Base-by-base conservation (phyloP, 306 rosid genomes). In the Lablab purpureus region DNA sequence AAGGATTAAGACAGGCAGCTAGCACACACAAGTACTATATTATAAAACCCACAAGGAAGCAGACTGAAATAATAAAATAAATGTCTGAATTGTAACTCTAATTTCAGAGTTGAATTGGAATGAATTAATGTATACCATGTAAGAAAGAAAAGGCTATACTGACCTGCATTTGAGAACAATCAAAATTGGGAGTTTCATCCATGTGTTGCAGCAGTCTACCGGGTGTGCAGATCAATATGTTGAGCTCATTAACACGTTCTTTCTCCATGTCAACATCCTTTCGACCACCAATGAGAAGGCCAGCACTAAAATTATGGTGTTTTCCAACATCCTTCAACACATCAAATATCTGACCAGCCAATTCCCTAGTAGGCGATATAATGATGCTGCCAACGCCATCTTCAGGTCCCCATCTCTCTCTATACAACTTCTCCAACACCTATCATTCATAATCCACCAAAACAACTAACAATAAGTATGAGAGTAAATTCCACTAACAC, bases 101-200 rank as follows among this genome's bases (percentile, higher is more conserved):
- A 74, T 72, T 54, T 62, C 59, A 68, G 66, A 52, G 25, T 51
- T 41, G 3, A 19, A 19, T 65, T 13, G 32, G 10, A n/a, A 47
- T 17, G 10, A n/a, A 47, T 17, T 36, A 40, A 28, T 58, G 15
- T 8, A 77, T 32, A 49, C 56, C 37, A 63, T 22, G 37, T 23
- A 49, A 5, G 3, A 9, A 58, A 17, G 47, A 30, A 75, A 7
- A 40, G 40, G 62, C 51, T 74, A 62, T 79, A 74, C 18, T 71
- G 85, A 95, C 99, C 97, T 95, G 90, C 82, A 93, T 86, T 80
- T 84, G 90, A 27, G 98, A 90, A 77, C 99, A 95, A 56, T 93
- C 98, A 88, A 95, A 93, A 81, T 95, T 87, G 66, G 91, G 92
- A 71, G 92, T 95, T 90, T 93, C 97, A 56, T 95, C 96, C 99